phyloP scores from a whole-genome alignment of 2,329 filamentous ascomycete genomes.

The Plectosphaerella cucumerina region DNA sequence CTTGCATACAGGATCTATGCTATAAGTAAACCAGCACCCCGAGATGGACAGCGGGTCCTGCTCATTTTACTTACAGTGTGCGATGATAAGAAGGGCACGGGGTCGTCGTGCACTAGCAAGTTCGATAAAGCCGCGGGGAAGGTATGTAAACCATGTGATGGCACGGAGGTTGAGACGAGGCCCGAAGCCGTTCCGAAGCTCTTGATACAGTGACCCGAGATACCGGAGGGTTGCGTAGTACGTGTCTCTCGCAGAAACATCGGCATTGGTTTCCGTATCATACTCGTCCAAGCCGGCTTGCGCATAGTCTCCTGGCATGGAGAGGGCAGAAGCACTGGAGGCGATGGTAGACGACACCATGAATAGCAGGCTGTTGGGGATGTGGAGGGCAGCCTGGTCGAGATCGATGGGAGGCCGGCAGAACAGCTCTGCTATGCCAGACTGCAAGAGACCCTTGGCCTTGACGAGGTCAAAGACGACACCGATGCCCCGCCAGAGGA shows the following conservation, averaged over 20 bases:
- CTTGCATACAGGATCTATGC: no score
- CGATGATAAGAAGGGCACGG: constrained; percentile 46
- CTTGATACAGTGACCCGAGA: constrained; percentile 47
- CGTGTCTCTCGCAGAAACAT: constrained; percentile 29
- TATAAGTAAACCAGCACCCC: no score
- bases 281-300: not conserved
- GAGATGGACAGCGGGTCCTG: no score
- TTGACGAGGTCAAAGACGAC: constrained; percentile 39
- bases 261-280: constrained; percentile 29
- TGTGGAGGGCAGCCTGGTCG: constrained; percentile 30
- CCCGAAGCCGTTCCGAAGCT: constrained; percentile 38
- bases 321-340: not conserved
- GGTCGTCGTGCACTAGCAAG: constrained; percentile 36
- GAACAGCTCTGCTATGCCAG: constrained; percentile 44
- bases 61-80: constrained; percentile 28
- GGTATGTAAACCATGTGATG: constrained; percentile 49
- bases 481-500: constrained; percentile 50
- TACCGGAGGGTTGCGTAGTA: constrained; percentile 45
- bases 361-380: constrained; percentile 44
- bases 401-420: constrained; percentile 44
- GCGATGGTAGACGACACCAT: constrained; percentile 40
- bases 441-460: constrained; percentile 24
- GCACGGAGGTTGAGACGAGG: constrained; percentile 43
- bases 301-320: not conserved
- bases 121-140: constrained; percentile 39